Base-by-base conservation (phyloP, 148 eudicot genomes). In the Cornus suecica region DNA sequence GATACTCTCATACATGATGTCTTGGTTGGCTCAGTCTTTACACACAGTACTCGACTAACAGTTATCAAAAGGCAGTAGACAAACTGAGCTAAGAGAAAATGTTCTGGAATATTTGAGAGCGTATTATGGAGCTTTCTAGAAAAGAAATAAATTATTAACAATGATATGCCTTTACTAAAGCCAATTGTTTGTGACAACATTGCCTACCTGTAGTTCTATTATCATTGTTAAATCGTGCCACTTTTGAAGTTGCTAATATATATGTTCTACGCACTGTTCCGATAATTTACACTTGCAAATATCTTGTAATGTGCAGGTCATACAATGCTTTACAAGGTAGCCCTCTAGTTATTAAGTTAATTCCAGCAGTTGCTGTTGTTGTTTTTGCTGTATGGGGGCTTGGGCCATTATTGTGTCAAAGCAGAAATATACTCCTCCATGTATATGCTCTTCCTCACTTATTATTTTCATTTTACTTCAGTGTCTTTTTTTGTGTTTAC, bases 301-400 rank as follows among this genome's bases (percentile, higher is more conserved):
- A 29, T 65, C 23, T 75, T 30, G 32, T 86, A 76, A 29, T 37
- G 56, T 74, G 72, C 89, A 92, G 98, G 85, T 88, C 96, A 45
- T 87, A 65, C 78, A 74, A 74, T 80, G 74, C 80, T 75, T 72
- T 88, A 63, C 92, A 91, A 87, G 77, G 88, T 58, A 90, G 80
- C 66, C 90, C 94, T 25, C 41, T 84, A 70, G 71, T 86, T 20
- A 78, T 81, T 31, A 91, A 92, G 83, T 80, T 95, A 82, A 80
- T 83, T 78, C 87, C 99, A 32, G 92, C 99, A 52, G 79, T 86
- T 67, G 86, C 87, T 52, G 80, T 92, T 71, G 77, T 92, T 68
- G 76, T 84, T 68, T 91, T 95, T 81, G 87, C 99, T 42, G 69
- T 95, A 69, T 92, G 94, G 97, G 97, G 94, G 77, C 80, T 95